These are phyloP conservation scores for Phytopythium cucurbitacearum DNA, from an alignment of 352 stramenopile genomes.

Conservation along the genomic window DNA sequence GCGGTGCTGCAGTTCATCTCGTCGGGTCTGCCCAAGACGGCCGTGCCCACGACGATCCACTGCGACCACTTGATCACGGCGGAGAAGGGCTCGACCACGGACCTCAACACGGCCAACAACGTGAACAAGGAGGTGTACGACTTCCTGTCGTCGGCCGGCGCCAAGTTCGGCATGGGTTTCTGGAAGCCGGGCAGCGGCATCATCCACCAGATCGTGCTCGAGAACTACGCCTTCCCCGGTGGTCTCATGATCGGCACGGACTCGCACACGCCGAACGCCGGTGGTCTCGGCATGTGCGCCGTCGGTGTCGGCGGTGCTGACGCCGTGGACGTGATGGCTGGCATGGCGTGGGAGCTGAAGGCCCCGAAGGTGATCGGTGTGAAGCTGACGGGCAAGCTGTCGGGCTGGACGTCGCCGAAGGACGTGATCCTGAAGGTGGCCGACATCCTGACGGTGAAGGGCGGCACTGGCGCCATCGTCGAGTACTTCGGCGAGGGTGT, in stretches of 20 bases:
- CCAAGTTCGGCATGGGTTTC: slow-evolving; percentile 94
- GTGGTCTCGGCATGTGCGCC: slow-evolving; percentile 91
- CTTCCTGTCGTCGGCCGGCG: slow-evolving; percentile 88
- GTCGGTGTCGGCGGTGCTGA: slow-evolving; percentile 91
- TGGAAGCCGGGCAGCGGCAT: slow-evolving; percentile 93
- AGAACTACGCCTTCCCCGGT: slow-evolving; percentile 94
- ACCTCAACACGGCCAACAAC: slow-evolving; percentile 87
- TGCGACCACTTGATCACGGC: slow-evolving; percentile 95
- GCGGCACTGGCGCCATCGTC: slow-evolving; percentile 90
- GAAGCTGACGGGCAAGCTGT: slow-evolving; percentile 91
- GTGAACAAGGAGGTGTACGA: slow-evolving; percentile 93
- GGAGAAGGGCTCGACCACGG: slow-evolving; percentile 86
- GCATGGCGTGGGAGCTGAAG: slow-evolving; percentile 94
- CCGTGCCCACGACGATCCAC: slow-evolving; percentile 92
- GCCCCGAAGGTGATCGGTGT: slow-evolving; percentile 94
- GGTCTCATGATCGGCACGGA: slow-evolving; percentile 95
- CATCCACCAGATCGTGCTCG: slow-evolving; percentile 93
- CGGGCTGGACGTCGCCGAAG: slow-evolving; percentile 92
- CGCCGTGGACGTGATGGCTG: slow-evolving; percentile 92
- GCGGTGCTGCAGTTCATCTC: slow-evolving; percentile 95
- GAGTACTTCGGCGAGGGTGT: slow-evolving; percentile 93
- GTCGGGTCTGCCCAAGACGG: slow-evolving; percentile 90
- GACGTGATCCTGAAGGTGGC: slow-evolving; percentile 94
- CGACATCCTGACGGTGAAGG: slow-evolving; percentile 93
- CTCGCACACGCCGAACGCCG: slow-evolving; percentile 93